Percentiles rank a stretch among this genome's conserved stretches.
These are phyloP conservation scores for Piromyces finnis DNA, from an alignment of 192 early-diverging fungal species.

Conservation along the genomic window DNA sequence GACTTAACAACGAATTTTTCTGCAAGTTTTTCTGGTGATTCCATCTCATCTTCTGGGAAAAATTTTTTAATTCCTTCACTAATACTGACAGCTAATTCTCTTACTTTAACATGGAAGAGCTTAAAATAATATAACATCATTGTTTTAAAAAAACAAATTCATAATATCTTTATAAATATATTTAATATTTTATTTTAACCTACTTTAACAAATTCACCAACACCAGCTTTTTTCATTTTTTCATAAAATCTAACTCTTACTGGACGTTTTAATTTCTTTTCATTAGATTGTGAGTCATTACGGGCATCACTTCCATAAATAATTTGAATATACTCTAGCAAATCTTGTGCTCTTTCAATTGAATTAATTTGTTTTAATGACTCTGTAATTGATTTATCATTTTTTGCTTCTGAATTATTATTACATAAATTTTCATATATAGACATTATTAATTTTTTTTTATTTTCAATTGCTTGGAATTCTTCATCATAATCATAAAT, in stretches of 20 bases:
- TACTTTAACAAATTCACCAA: slow-evolving; percentile 23
- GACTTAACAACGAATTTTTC: slow-evolving; percentile 16
- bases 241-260: slow-evolving; percentile 20
- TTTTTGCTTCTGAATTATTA: not conserved
- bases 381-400: not conserved
- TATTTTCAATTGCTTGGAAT: not conserved
- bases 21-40: slow-evolving; percentile 33
- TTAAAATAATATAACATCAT: slow-evolving; percentile 1
- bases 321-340: not conserved
- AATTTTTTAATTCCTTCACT: not conserved
- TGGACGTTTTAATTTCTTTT: slow-evolving; percentile 16
- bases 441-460: not conserved
- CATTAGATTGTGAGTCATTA: slow-evolving; percentile 7
- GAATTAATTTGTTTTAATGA: not conserved
- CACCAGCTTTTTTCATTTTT: slow-evolving; percentile 10
- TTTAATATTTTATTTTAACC: not conserved
- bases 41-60: slow-evolving; percentile 31
- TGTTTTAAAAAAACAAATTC: too few relatives aligned
- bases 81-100: slow-evolving; percentile 1
- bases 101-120: slow-evolving; percentile 16
- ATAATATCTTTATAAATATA: too few relatives aligned
- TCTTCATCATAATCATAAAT: slow-evolving; percentile 1
- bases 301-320: not conserved
- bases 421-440: not conserved
- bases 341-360: not conserved